These are phyloP conservation scores for Coniochaeta sp. DNA, from an alignment of 2,329 filamentous ascomycete genomes.

Conservation along the genomic window DNA sequence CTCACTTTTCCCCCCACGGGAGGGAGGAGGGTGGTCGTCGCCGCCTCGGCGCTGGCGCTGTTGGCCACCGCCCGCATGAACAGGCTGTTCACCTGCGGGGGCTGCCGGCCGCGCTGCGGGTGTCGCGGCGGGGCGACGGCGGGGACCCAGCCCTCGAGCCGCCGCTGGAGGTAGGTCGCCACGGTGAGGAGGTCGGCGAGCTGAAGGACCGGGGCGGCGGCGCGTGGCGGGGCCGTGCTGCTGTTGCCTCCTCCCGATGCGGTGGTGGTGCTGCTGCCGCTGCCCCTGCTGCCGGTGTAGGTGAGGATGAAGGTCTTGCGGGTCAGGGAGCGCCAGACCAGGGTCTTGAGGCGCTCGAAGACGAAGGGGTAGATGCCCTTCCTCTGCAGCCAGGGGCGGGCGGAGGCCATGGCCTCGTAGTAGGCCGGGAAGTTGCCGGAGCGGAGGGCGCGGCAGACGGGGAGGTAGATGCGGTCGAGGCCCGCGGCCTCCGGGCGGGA, in stretches of 20 bases:
- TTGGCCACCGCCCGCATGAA: constrained; percentile 46
- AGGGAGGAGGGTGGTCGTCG: constrained; percentile 32
- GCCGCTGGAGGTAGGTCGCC: constrained; percentile 57
- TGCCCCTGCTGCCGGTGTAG: constrained; percentile 49
- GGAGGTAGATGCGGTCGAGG: constrained; percentile 61
- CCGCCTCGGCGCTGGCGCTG: constrained; percentile 22
- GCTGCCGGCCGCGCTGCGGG: constrained; percentile 24
- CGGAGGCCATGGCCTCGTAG: constrained; percentile 55
- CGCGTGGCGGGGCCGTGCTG: too few relatives aligned
- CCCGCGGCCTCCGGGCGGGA: constrained; percentile 59
- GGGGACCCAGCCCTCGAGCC: constrained; percentile 44
- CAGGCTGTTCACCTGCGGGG: constrained; percentile 38
- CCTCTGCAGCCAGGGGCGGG: constrained; percentile 66
- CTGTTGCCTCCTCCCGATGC: too few relatives aligned
- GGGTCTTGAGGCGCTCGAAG: constrained; percentile 66
- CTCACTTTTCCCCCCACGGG: constrained; percentile 35
- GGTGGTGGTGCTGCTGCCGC: too few relatives aligned
- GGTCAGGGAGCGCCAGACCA: constrained; percentile 78
- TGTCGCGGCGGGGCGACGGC: constrained; percentile 15
- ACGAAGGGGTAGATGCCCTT: constrained; percentile 71
- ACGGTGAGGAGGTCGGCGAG: constrained; percentile 59
- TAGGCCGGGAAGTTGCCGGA: constrained; percentile 69
- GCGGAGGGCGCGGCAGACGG: constrained; percentile 64
- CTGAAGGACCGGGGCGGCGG: constrained; percentile 61
- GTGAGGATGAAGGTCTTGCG: constrained; percentile 71